These are phyloP conservation scores for Phytophthora podocarpi DNA, from an alignment of 352 stramenopile genomes.

Conservation along the genomic window DNA sequence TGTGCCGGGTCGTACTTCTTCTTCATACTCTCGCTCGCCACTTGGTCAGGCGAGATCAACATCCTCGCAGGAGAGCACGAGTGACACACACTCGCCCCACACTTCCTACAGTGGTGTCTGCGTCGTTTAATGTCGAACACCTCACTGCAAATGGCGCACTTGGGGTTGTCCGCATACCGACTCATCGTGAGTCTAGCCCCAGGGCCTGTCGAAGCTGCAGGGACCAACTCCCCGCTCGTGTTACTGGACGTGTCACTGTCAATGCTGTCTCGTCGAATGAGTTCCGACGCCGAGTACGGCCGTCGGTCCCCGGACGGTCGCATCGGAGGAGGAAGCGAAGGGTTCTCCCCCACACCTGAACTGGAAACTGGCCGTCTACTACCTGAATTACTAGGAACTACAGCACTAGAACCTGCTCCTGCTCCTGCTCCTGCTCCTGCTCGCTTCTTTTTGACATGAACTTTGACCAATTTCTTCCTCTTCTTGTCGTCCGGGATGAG, in stretches of 20 bases:
- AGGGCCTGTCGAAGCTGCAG: conserved; percentile 22
- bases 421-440: too few species aligned
- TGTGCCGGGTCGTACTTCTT: conserved; percentile 77
- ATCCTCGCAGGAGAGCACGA: conserved; percentile 75
- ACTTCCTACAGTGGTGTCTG: conserved; percentile 78
- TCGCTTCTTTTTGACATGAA: conserved; percentile 44
- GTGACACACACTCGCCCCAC: conserved; percentile 67
- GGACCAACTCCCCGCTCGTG: conserved; percentile 30
- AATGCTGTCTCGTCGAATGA: conserved; percentile 47
- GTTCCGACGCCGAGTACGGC: conserved; percentile 49
- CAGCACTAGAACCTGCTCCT: background rate
- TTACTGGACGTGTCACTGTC: conserved; percentile 51
- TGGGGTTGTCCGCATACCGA: conserved; percentile 60
- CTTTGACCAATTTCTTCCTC: conserved; percentile 74
- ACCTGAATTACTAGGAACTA: conserved; percentile 1
- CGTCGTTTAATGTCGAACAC: conserved; percentile 81
- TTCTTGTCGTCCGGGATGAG: conserved; percentile 82
- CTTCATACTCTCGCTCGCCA: conserved; percentile 38
- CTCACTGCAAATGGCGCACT: conserved; percentile 80
- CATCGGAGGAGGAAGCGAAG: conserved; percentile 14
- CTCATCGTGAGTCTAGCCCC: conserved; percentile 33
- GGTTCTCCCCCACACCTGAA: conserved; percentile 33
- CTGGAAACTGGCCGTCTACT: conserved; percentile 41
- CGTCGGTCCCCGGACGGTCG: conserved; percentile 34
- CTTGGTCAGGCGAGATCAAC: conserved; percentile 76